Evolutionary conservation across 768 basidiomycete species (phyloP).

Genomic region (Steccherinum ochraceum): DNA sequence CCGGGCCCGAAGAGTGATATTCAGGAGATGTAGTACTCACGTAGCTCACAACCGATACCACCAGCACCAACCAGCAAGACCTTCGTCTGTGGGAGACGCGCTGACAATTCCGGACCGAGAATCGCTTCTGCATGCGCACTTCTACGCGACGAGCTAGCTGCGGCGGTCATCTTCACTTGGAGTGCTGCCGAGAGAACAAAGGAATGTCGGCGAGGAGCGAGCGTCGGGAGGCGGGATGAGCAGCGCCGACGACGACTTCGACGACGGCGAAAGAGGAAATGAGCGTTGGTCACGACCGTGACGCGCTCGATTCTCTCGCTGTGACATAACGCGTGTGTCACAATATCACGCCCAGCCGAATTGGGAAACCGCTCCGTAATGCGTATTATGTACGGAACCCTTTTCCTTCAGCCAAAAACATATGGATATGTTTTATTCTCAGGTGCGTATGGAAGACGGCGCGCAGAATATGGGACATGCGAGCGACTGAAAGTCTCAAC

Average conservation of each 20-base stretch:
- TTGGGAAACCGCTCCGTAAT: no score
- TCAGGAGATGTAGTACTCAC: slow-evolving; percentile 38
- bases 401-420: no score
- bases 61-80: slow-evolving; percentile 93
- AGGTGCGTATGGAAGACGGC: no score
- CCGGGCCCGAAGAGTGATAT: background rate
- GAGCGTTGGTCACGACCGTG: no score
- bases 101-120: slow-evolving; percentile 67
- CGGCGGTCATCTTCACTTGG: background rate
- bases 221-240: background rate
- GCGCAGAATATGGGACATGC: no score
- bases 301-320: no score
- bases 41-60: slow-evolving; percentile 94
- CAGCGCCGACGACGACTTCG: background rate
- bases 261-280: no score
- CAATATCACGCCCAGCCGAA: background rate
- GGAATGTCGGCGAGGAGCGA: background rate
- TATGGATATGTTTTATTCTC: no score
- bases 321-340: background rate
- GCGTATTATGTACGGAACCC: no score
- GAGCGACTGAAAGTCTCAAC: no score
- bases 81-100: slow-evolving; percentile 51
- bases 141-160: slow-evolving; percentile 23
- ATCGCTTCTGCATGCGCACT: slow-evolving; percentile 68
- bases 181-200: background rate